Evolutionary conservation across 2,329 filamentous ascomycete genomes (phyloP).

Genomic region (Cordyceps fumosorosea): DNA sequence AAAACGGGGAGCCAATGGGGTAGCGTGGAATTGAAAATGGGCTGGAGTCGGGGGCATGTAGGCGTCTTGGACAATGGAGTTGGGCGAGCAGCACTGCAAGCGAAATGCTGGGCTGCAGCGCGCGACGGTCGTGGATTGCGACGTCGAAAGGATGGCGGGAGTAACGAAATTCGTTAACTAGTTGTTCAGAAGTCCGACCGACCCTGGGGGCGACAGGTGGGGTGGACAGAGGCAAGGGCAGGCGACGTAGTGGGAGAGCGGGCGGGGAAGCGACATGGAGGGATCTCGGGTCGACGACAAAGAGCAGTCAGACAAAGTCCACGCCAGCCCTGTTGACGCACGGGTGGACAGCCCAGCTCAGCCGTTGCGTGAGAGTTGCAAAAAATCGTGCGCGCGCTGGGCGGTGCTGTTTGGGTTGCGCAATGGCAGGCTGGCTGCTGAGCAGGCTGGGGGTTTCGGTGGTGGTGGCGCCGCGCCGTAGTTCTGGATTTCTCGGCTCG

Average conservation of each 20-base stretch:
- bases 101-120: background rate
- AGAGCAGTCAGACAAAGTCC: background rate
- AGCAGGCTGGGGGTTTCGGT: background rate
- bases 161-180: background rate
- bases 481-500: background rate
- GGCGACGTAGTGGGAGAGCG: background rate
- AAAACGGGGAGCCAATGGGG: conserved; percentile 1
- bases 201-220: background rate
- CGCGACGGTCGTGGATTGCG: background rate
- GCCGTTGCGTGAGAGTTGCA: background rate
- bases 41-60: background rate
- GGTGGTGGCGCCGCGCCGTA: background rate
- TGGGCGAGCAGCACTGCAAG: background rate
- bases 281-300: background rate
- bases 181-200: background rate
- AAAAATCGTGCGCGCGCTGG: background rate
- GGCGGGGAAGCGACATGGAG: conserved; percentile 3
- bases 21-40: background rate
- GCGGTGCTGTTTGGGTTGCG: background rate
- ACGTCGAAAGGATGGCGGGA: background rate
- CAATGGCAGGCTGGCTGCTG: background rate
- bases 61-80: background rate
- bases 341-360: no score
- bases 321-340: background rate
- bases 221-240: background rate